phyloP scores from a whole-genome alignment of 78 protist genomes.

The Polysphondylium violaceum region DNA sequence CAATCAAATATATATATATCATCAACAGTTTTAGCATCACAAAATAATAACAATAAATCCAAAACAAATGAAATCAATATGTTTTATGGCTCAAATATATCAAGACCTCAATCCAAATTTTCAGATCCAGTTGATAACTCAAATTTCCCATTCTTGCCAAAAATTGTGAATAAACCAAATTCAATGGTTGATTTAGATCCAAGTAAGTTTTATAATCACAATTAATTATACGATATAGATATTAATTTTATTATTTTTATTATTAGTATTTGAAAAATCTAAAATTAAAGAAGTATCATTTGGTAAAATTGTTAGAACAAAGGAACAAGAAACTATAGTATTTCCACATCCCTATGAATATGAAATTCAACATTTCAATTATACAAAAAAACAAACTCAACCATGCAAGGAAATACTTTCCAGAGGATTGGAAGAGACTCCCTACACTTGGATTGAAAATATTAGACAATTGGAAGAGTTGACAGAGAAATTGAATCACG shows the following conservation, averaged over 20 bases:
- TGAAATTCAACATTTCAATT: conserved; percentile 29
- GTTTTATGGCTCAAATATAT: conserved; percentile 74
- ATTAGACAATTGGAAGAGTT: conserved; percentile 67
- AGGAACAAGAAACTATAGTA: conserved; percentile 64
- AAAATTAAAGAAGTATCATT: conserved; percentile 32
- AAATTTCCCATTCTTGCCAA: conserved; percentile 87
- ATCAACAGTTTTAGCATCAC: conserved; percentile 8
- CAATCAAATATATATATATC: conserved; percentile 51
- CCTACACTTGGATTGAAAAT: conserved; percentile 80
- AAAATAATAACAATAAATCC: conserved; percentile 1
- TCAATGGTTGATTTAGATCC: conserved; percentile 22
- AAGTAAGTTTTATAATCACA: conserved; percentile 10
- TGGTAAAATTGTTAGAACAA: conserved; percentile 42
- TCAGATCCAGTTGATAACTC: conserved; percentile 83
- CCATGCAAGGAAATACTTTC: conserved; percentile 26
- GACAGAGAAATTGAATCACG: conserved; percentile 4
- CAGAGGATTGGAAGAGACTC: conserved; percentile 71
- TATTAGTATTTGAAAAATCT: conserved; percentile 26
- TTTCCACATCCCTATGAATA: conserved; percentile 86
- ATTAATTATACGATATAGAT: no score
- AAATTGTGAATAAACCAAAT: conserved; percentile 85
- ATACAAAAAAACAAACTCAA: conserved; percentile 16
- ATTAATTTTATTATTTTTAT: not conserved
- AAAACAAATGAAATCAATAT: conserved; percentile 54
- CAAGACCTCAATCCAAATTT: conserved; percentile 79